Evolutionary conservation across 1,284 basidiomycete species (phyloP).

Genomic region (Trametes pubescens): DNA sequence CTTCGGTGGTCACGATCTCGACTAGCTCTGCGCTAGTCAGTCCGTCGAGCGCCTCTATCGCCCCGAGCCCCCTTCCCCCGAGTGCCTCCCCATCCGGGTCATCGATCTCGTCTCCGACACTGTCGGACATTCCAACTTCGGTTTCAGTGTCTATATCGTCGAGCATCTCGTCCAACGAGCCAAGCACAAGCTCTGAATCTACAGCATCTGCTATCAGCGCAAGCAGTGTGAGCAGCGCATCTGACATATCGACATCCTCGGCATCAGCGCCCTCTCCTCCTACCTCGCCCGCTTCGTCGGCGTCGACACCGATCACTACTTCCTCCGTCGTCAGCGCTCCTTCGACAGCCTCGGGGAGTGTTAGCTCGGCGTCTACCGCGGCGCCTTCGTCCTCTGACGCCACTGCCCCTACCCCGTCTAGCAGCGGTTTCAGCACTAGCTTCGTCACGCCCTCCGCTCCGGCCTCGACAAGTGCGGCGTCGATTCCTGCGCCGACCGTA

Average conservation of each 20-base stretch:
- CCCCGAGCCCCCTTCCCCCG: neutral
- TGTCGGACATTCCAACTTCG: neutral
- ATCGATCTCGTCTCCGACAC: neutral
- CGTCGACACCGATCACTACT: constrained; percentile 9
- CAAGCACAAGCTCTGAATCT: neutral
- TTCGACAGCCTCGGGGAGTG: neutral
- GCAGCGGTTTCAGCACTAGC: constrained; percentile 12
- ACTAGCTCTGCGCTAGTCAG: neutral
- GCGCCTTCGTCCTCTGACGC: constrained; percentile 13
- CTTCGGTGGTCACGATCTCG: neutral
- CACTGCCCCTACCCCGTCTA: neutral
- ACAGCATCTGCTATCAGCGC: neutral
- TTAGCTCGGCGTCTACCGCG: constrained; percentile 11
- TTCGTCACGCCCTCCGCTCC: constrained; percentile 1
- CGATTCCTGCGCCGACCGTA: constrained; percentile 56
- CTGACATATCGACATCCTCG: neutral
- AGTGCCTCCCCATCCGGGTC: neutral
- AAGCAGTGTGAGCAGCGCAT: neutral
- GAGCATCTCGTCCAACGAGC: neutral
- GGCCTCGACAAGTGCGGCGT: constrained; percentile 16
- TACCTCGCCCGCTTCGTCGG: neutral
- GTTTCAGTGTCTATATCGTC: neutral
- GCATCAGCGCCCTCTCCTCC: neutral
- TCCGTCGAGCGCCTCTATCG: neutral
- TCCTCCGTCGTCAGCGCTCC: neutral